A percentile compares a stretch with the other conserved stretches of the same genome.
Conservation (phyloP, 495 filamentous ascomycete genomes). For the Penicillium coffeae region DNA sequence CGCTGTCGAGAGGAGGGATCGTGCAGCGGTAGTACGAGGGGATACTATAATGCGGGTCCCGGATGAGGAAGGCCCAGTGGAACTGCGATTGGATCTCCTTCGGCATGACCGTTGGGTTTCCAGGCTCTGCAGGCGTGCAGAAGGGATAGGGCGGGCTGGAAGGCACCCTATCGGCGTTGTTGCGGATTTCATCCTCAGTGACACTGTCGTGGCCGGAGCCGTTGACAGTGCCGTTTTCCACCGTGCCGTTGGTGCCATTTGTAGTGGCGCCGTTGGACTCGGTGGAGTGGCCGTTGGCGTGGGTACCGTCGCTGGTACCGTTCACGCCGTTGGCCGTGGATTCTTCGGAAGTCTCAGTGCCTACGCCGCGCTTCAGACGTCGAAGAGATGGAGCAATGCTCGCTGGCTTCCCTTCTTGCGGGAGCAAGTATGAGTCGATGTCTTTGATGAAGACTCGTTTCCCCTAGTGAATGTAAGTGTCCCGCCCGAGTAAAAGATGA, state of each 20-base stretch:
- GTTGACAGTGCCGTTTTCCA: slow-evolving; percentile 1
- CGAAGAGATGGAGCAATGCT: slow-evolving; percentile 71
- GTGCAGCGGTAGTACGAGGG: slow-evolving; percentile 95
- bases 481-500: slow-evolving; percentile 1
- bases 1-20: slow-evolving; percentile 73
- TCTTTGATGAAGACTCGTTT: slow-evolving; percentile 98
- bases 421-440: slow-evolving; percentile 85
- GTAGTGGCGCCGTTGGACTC: slow-evolving; percentile 14
- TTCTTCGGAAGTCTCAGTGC: slow-evolving; percentile 37
- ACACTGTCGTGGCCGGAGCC: slow-evolving; percentile 6
- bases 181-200: slow-evolving; percentile 13
- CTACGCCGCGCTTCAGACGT: slow-evolving; percentile 58
- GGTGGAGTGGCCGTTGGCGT: slow-evolving; percentile 27
- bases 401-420: slow-evolving; percentile 63
- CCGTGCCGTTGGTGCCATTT: slow-evolving; percentile 15
- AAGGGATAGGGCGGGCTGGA: slow-evolving; percentile 50
- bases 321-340: slow-evolving; percentile 24
- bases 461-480: slow-evolving; percentile 41
- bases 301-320: slow-evolving; percentile 19
- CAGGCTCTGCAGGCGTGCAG: slow-evolving; percentile 49
- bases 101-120: slow-evolving; percentile 85
- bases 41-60: slow-evolving; percentile 81
- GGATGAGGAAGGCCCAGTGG: slow-evolving; percentile 97
- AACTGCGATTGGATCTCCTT: slow-evolving; percentile 62
- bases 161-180: slow-evolving; percentile 6